These are phyloP conservation scores for Sphaerobolus stellatus DNA, from an alignment of 1,284 basidiomycete species.

Conservation along the genomic window DNA sequence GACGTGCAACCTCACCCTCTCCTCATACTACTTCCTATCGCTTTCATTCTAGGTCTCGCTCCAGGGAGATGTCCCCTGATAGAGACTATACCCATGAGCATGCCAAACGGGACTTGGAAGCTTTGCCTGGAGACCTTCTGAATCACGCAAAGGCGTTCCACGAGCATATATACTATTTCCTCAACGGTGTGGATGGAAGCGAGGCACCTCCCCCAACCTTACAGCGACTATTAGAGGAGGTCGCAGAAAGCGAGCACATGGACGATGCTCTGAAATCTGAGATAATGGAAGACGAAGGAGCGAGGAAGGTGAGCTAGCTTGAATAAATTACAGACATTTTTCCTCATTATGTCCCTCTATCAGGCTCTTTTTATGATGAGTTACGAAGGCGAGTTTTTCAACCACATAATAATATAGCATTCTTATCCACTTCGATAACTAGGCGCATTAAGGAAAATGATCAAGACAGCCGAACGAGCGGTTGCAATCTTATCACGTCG, in stretches of 20 bases:
- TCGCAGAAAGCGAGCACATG: conserved; percentile 39
- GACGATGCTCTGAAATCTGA: conserved; percentile 43
- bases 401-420: conserved; percentile 1
- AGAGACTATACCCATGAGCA: conserved; percentile 3
- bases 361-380: conserved; percentile 53
- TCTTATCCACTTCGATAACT: not conserved
- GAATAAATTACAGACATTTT: not conserved
- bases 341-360: not conserved
- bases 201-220: conserved; percentile 37
- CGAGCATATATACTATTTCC: conserved; percentile 46
- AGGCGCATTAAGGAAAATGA: conserved; percentile 44
- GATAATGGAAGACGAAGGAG: conserved; percentile 48
- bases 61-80: not conserved
- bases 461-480: conserved; percentile 43
- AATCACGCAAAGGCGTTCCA: conserved; percentile 45
- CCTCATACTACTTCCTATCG: conserved; percentile 1
- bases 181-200: conserved; percentile 20
- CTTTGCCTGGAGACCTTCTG: conserved; percentile 50
- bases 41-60: not conserved
- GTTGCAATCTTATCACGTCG: conserved; percentile 40
- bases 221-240: conserved; percentile 46
- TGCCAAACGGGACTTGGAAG: conserved; percentile 35
- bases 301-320: conserved; percentile 44
- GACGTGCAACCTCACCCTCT: conserved; percentile 10
- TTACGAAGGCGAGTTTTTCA: conserved; percentile 47